A percentile compares a stretch with the other conserved stretches of the same genome.
Conservation (phyloP, 169 alveolate genomes). For the Cryptosporidium sp. region DNA sequence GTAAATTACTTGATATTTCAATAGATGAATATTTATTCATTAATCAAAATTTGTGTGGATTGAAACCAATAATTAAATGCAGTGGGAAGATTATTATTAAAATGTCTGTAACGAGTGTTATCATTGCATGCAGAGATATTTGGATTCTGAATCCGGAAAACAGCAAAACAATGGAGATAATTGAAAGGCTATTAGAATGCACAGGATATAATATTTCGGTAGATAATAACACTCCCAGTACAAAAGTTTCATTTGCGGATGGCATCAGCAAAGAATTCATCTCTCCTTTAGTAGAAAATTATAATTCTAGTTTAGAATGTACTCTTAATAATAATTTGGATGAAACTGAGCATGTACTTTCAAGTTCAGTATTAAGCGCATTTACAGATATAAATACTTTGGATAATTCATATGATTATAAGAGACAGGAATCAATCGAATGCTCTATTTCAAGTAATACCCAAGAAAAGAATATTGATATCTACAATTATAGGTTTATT, state of each 20-base stretch:
- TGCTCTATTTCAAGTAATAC: not conserved
- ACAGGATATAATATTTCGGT: slow-evolving; percentile 11
- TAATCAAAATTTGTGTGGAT: slow-evolving; percentile 23
- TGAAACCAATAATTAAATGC: slow-evolving; percentile 45
- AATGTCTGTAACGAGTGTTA: not conserved
- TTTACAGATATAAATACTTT: slow-evolving; percentile 5
- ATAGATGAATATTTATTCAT: slow-evolving; percentile 44
- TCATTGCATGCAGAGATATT: slow-evolving; percentile 28
- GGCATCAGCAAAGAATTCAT: slow-evolving; percentile 11
- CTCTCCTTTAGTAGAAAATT: slow-evolving; percentile 33
- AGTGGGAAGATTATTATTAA: slow-evolving; percentile 42
- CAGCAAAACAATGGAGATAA: slow-evolving; percentile 1
- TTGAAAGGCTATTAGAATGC: slow-evolving; percentile 9
- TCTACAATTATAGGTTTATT: not conserved
- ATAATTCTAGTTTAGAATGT: slow-evolving; percentile 15
- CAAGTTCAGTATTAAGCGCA: slow-evolving; percentile 14
- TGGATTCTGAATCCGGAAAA: slow-evolving; percentile 52
- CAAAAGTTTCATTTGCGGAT: slow-evolving; percentile 56
- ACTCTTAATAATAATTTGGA: not conserved
- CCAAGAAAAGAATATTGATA: not conserved
- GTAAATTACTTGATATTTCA: slow-evolving; percentile 42
- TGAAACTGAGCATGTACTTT: slow-evolving; percentile 1
- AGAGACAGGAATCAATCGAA: slow-evolving; percentile 1
- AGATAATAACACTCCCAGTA: slow-evolving; percentile 50
- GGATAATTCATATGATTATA: not conserved